Conservation (phyloP, 2,329 filamentous ascomycete species). For the Waltergamsia citrina region DNA sequence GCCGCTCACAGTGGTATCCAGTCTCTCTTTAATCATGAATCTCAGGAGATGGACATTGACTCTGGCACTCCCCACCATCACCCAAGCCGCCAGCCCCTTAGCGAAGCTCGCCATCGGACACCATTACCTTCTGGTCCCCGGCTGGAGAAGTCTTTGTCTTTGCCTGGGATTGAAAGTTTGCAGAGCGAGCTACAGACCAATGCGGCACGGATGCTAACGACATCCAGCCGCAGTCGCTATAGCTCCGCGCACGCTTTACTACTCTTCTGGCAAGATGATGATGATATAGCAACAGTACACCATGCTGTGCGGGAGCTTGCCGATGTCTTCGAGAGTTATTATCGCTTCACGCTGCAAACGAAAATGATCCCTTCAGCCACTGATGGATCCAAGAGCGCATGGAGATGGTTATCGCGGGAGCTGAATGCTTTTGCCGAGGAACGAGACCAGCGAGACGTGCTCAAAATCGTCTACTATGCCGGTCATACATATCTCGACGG, state of each 20-base stretch:
- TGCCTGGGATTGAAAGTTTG: slow-evolving; percentile 40
- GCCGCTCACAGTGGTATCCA: slow-evolving; percentile 24
- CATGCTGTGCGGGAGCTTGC: slow-evolving; percentile 36
- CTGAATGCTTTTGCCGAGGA: slow-evolving; percentile 44
- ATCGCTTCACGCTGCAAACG: slow-evolving; percentile 39
- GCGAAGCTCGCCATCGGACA: slow-evolving; percentile 42
- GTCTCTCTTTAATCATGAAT: slow-evolving; percentile 30
- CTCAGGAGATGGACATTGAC: slow-evolving; percentile 49
- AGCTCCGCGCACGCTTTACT: slow-evolving; percentile 41
- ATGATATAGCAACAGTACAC: slow-evolving; percentile 28
- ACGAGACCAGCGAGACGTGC: slow-evolving; percentile 42
- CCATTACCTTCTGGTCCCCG: slow-evolving; percentile 47
- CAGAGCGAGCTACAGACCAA: slow-evolving; percentile 43
- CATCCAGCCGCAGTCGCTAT: slow-evolving; percentile 42
- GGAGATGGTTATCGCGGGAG: slow-evolving; percentile 42
- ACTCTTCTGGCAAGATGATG: slow-evolving; percentile 47
- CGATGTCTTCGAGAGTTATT: slow-evolving; percentile 39
- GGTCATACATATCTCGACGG: slow-evolving; percentile 45
- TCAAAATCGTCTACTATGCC: slow-evolving; percentile 51
- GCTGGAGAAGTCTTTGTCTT: slow-evolving; percentile 37
- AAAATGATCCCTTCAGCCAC: slow-evolving; percentile 38
- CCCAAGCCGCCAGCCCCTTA: slow-evolving; percentile 27
- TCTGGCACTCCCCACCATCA: slow-evolving; percentile 19
- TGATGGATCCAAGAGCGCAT: slow-evolving; percentile 37
- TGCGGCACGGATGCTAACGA: slow-evolving; percentile 38